A percentile compares a stretch with the other conserved stretches of the same genome.
Conservation (phyloP, 73 alveolate genomes). For the Blepharisma stoltei region DNA sequence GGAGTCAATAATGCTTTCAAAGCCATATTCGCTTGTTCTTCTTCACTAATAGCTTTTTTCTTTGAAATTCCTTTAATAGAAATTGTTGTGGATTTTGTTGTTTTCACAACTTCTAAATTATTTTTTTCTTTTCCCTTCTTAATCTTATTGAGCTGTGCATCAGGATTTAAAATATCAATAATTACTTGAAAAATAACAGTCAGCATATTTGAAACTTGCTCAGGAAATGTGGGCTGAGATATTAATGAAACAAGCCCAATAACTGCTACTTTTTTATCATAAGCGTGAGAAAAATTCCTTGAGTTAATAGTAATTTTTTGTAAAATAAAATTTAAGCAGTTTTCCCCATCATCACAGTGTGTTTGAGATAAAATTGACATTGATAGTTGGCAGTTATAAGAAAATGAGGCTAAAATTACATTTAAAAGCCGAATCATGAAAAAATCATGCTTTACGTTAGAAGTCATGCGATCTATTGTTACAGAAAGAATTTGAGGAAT, state of each 20-base stretch:
- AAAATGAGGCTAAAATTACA: neutral
- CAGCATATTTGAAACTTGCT: neutral
- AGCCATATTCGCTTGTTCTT: slow-evolving; percentile 28
- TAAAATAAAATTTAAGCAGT: neutral
- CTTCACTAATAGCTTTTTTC: slow-evolving; percentile 3
- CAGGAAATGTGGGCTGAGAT: too few species aligned
- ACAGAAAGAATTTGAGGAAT: neutral
- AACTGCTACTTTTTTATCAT: slow-evolving; percentile 28
- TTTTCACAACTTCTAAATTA: too few species aligned
- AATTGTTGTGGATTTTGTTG: too few species aligned
- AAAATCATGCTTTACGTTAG: neutral
- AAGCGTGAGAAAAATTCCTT: neutral
- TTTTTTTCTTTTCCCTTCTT: too few species aligned
- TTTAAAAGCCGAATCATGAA: slow-evolving; percentile 11
- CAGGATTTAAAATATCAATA: neutral
- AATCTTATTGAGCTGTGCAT: too few species aligned
- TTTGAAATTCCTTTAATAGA: too few species aligned
- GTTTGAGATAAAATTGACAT: neutral
- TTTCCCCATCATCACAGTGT: neutral
- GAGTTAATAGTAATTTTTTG: neutral
- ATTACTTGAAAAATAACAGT: neutral
- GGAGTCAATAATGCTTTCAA: neutral
- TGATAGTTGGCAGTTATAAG: neutral
- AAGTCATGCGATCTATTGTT: neutral
- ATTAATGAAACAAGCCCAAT: neutral